Evolutionary conservation across 768 basidiomycete genomes (phyloP), one percentile per base, ranked within the genome.

Genomic region (Antrodiella citrinella): DNA sequence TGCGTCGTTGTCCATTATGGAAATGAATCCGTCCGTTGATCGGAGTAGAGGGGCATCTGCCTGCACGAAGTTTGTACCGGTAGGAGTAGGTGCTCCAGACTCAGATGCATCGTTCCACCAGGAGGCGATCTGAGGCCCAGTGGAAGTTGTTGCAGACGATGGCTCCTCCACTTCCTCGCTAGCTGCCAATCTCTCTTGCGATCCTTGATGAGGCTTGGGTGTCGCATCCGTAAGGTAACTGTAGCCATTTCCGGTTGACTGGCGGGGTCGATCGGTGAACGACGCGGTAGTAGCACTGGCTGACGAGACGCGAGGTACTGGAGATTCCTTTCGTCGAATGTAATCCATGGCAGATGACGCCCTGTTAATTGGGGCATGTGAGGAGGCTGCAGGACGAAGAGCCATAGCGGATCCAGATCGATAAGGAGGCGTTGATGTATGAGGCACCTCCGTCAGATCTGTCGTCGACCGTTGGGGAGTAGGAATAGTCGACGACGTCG

Each of bases 341-440:
- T 86, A 77, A 47, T 88, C 90, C 75, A 87, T 78, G 2, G 87
- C 87, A 35, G 90, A 90, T 4, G 84, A 79, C 0, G 87, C 78
- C 42, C 86, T 74, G 61, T 89, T 85, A 48, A 86, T 77, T 3
- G 72, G 79, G 24, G 69, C 56, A 26, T 75, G 72, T n/a, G 68
- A 56, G 56, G 73, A 69, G 3, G 72, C 65, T n/a, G 72, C 60
- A 13, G 76, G 65, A 18, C 78, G 74, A 19, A 72, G 53, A 10
- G 81, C 77, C 74, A 84, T 77, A 0, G 86, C 84, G 23, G 89
- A 91, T 3, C 83, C 84, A 48, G 77, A 80, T 47, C 84, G 72
- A 25, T 72, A 72, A 5, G 81, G 79, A 39, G 78, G 74, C 10
- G 72, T 63, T 18, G 65, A 57, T 3, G 64, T 54, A 13, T 54